Evolutionary conservation across 768 basidiomycete species (phyloP).

Genomic region (Naganishia onofrii): DNA sequence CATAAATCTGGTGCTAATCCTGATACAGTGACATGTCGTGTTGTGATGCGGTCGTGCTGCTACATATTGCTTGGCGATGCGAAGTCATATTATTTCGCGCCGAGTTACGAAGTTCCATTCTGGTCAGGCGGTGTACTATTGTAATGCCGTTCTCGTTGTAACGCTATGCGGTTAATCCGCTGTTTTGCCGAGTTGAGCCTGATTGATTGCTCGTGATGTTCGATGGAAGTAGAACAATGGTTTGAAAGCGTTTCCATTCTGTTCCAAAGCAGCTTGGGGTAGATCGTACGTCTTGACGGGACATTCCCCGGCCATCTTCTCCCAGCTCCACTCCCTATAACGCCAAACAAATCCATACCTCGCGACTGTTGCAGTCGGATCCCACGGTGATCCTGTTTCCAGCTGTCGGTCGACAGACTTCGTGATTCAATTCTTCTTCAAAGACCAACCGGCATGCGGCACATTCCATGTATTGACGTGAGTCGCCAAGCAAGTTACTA

Average conservation of each 20-base stretch:
- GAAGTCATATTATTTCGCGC: background rate
- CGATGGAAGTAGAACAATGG: slow-evolving; percentile 21
- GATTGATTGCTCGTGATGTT: background rate
- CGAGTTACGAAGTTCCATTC: background rate
- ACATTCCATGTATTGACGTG: too few relatives aligned
- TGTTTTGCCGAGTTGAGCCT: background rate
- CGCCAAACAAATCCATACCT: too few relatives aligned
- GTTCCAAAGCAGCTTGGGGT: slow-evolving; percentile 14
- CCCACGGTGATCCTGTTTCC: too few relatives aligned
- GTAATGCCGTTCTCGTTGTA: background rate
- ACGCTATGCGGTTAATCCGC: background rate
- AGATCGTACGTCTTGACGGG: slow-evolving; percentile 22
- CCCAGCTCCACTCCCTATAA: slow-evolving; percentile 21
- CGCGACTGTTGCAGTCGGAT: too few relatives aligned
- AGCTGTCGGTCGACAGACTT: too few relatives aligned
- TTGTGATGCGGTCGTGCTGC: background rate
- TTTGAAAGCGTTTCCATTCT: slow-evolving; percentile 18
- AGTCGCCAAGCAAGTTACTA: too few relatives aligned
- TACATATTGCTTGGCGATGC: background rate
- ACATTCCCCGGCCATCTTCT: slow-evolving; percentile 16
- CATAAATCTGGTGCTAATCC: background rate
- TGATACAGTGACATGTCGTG: background rate
- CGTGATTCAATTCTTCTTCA: too few relatives aligned
- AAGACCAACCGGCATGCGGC: too few relatives aligned
- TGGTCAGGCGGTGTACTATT: background rate